phyloP scores from a whole-genome alignment of 805 yeast genomes.

The Candida mattraensis region DNA sequence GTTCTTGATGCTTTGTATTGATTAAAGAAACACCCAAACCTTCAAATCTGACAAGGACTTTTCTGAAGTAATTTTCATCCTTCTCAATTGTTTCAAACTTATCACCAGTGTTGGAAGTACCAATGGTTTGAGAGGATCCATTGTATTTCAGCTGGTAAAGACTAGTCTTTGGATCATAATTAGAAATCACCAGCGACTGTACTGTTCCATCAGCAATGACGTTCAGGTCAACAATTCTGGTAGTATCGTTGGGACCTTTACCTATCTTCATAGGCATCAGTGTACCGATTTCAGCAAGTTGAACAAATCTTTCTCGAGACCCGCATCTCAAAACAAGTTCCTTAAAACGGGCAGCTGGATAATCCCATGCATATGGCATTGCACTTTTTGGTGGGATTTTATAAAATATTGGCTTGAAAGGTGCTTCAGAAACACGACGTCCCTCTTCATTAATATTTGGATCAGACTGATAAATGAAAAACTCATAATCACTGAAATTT shows the following conservation, averaged over 20 bases:
- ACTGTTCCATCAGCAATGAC: constrained; percentile 97
- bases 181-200: constrained; percentile 80
- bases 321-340: constrained; percentile 74
- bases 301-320: constrained; percentile 74
- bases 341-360: constrained; percentile 84
- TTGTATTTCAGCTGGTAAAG: constrained; percentile 57
- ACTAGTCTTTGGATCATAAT: constrained; percentile 76
- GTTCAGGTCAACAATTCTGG: constrained; percentile 73
- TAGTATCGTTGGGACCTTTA: constrained; percentile 36
- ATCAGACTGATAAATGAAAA: constrained; percentile 81
- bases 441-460: constrained; percentile 69
- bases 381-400: constrained; percentile 85
- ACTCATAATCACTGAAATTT: constrained; percentile 86
- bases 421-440: constrained; percentile 51
- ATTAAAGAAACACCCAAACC: constrained; percentile 89
- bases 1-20: constrained; percentile 67
- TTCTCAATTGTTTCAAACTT: constrained; percentile 56
- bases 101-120: constrained; percentile 34
- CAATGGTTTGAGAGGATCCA: constrained; percentile 24
- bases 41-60: constrained; percentile 63
- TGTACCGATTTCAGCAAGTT: constrained; percentile 90
- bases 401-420: constrained; percentile 77
- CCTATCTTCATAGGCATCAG: constrained; percentile 82
- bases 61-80: constrained; percentile 53
- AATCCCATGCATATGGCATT: constrained; percentile 99